Evolutionary conservation across 2,329 filamentous ascomycete species (phyloP), one percentile per base, ranked within the genome.

Genomic region (Cryphonectria japonica): DNA sequence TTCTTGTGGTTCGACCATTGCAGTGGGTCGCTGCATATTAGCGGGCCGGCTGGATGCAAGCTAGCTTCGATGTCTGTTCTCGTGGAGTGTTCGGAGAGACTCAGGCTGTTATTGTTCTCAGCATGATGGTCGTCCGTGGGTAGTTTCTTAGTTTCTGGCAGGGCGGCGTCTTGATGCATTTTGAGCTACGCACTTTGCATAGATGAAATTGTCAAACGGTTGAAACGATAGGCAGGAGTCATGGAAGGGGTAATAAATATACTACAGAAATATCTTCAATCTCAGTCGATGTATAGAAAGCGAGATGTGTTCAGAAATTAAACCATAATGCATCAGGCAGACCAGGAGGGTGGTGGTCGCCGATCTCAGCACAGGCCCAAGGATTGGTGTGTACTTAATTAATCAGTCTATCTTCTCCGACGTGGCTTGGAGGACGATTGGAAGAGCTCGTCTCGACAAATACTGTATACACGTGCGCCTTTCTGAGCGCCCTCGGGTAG

Each of bases 1-100:
- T 69, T 69, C 60, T 69, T 69, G 13, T 29, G 46, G 2, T 13
- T 41, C 2, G 59, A 2, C 67, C 67, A 69, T 9, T 64, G 67
- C 11, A 69, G 37, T 26, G 46, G 46, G 22, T 50, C 3, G 19
- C 46, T n/a, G 46, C 22, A 11, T 50, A 19, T 22, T 7, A 5
- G 19, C 5, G 46, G 2, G 19, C 2, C 46, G 22, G 22, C 22
- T 7, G 8, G 22, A 22, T 50, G 46, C 16, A 8, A 8, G 22
- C 46, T 8, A 7, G 46, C 22, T n/a, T 50, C 46, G 46, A n/a
- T 8, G 9, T 50, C 46, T 11, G 46, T 9, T 50, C 16, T 50
- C 1, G 46, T 50, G 9, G 46, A 50, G 46, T n/a, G 22, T 7
- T 50, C 46, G 9, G 46, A 50, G 46, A 50, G n/a, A 8, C 46